These are phyloP conservation scores for Neofusicoccum parvum DNA, from an alignment of 2,329 filamentous ascomycete species.

Conservation along the genomic window DNA sequence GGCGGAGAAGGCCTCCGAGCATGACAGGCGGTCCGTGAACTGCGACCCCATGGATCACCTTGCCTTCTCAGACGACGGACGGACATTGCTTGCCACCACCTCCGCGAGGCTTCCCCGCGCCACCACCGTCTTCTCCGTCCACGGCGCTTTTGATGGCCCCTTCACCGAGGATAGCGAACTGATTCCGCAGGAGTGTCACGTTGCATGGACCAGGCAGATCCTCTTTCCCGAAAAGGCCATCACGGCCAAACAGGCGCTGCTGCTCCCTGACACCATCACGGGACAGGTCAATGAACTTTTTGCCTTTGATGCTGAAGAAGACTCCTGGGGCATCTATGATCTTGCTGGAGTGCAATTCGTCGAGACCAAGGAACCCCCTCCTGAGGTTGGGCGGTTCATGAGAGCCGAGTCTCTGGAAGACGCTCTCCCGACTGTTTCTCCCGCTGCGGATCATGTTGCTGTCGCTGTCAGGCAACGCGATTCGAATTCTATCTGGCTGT, in stretches of 20 bases:
- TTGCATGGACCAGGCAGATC: constrained; percentile 42
- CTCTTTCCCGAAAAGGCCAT: constrained; percentile 44
- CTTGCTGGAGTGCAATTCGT: constrained; percentile 41
- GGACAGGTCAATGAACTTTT: constrained; percentile 44
- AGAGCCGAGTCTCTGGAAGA: constrained; percentile 43
- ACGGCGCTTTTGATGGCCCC: constrained; percentile 42
- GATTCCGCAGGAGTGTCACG: constrained; percentile 38
- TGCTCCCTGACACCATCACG: constrained; percentile 41
- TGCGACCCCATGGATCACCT: constrained; percentile 40
- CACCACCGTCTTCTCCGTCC: constrained; percentile 42
- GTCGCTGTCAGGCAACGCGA: constrained; percentile 41
- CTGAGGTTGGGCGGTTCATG: constrained; percentile 41
- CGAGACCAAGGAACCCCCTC: constrained; percentile 41
- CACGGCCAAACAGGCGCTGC: constrained; percentile 41
- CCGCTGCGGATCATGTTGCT: constrained; percentile 40
- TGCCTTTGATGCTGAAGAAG: constrained; percentile 43
- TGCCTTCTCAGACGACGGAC: constrained; percentile 43
- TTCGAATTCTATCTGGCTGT: constrained; percentile 43
- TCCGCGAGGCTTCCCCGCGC: constrained; percentile 39
- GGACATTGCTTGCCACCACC: constrained; percentile 42
- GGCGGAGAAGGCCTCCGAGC: constrained; percentile 56
- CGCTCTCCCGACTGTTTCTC: constrained; percentile 43
- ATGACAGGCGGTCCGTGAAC: constrained; percentile 38
- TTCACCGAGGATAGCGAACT: constrained; percentile 44
- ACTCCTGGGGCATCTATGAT: constrained; percentile 45